Percentiles rank a stretch among this genome's conserved stretches.
These are phyloP conservation scores for Nakaseomyces kungkrabaensis DNA, from an alignment of 1,139 yeast genomes.

Conservation along the genomic window DNA sequence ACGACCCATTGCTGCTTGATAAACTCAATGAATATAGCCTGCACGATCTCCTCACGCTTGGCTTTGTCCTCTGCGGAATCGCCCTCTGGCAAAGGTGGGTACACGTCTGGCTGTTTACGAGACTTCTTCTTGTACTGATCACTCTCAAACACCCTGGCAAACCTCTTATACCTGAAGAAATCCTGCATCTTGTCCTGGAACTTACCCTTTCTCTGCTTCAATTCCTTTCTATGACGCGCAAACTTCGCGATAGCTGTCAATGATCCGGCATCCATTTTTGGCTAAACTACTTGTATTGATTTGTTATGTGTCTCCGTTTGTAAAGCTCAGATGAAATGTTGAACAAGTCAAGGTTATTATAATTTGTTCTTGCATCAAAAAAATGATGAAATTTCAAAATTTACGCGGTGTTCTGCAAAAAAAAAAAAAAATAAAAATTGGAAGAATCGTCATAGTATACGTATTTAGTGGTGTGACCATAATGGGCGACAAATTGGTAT, in stretches of 20 bases:
- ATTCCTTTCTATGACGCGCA: slow-evolving; percentile 49
- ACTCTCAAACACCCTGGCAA: slow-evolving; percentile 64
- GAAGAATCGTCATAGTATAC: too few relatives aligned
- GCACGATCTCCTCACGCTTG: slow-evolving; percentile 39
- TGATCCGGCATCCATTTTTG: background rate
- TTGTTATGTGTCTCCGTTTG: too few relatives aligned
- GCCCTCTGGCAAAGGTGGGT: slow-evolving; percentile 41
- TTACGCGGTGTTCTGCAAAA: too few relatives aligned
- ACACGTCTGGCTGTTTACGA: slow-evolving; percentile 41
- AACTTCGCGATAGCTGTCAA: slow-evolving; percentile 51
- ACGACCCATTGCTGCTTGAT: slow-evolving; percentile 67
- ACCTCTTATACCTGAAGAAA: slow-evolving; percentile 81
- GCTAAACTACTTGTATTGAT: too few relatives aligned
- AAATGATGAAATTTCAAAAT: too few relatives aligned
- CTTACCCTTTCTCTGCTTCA: slow-evolving; percentile 76
- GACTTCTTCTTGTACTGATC: slow-evolving; percentile 58
- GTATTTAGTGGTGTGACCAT: too few relatives aligned
- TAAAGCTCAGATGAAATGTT: too few relatives aligned
- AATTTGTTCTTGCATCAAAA: too few relatives aligned
- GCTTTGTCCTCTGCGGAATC: slow-evolving; percentile 27
- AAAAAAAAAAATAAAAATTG: too few relatives aligned
- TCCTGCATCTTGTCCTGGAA: slow-evolving; percentile 61
- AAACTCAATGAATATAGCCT: slow-evolving; percentile 51
- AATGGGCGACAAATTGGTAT: too few relatives aligned
- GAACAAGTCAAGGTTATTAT: too few relatives aligned